These are phyloP conservation scores for Candida maris DNA, from an alignment of 805 yeast genomes.

Conservation along the genomic window DNA sequence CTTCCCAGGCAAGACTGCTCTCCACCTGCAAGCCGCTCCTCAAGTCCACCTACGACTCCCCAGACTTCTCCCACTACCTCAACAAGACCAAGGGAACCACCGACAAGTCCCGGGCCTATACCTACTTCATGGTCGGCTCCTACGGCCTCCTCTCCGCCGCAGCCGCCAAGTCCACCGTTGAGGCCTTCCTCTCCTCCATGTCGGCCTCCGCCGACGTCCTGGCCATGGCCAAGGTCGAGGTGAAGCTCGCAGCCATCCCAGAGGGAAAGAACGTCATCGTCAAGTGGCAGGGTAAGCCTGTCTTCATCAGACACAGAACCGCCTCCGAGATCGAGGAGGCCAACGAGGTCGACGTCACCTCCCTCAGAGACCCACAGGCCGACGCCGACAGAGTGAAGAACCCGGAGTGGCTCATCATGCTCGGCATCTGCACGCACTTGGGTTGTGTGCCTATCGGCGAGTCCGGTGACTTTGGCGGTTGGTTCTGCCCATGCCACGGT, in stretches of 20 bases:
- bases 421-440: constrained; percentile 99
- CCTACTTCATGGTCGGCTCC: constrained; percentile 97
- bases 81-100: constrained; percentile 60
- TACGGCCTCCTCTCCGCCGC: constrained; percentile 87
- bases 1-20: constrained; percentile 43
- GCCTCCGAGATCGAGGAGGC: constrained; percentile 92
- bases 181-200: constrained; percentile 87
- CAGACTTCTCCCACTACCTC: constrained; percentile 80
- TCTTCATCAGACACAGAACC: constrained; percentile 98
- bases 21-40: constrained; percentile 47
- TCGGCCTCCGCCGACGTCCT: constrained; percentile 98
- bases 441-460: constrained; percentile 99
- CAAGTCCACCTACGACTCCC: constrained; percentile 83
- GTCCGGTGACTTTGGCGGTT: constrained; percentile 99
- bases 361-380: constrained; percentile 90
- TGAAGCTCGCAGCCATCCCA: constrained; percentile 88
- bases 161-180: constrained; percentile 94
- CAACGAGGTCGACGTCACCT: constrained; percentile 66
- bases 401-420: constrained; percentile 98
- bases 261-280: constrained; percentile 97
- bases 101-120: constrained; percentile 78
- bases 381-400: constrained; percentile 92
- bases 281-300: constrained; percentile 99
- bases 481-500: constrained; percentile 99
- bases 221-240: constrained; percentile 99